These are phyloP conservation scores for Melampsora larici-populina DNA, from an alignment of 1,284 basidiomycete species.

Conservation along the genomic window DNA sequence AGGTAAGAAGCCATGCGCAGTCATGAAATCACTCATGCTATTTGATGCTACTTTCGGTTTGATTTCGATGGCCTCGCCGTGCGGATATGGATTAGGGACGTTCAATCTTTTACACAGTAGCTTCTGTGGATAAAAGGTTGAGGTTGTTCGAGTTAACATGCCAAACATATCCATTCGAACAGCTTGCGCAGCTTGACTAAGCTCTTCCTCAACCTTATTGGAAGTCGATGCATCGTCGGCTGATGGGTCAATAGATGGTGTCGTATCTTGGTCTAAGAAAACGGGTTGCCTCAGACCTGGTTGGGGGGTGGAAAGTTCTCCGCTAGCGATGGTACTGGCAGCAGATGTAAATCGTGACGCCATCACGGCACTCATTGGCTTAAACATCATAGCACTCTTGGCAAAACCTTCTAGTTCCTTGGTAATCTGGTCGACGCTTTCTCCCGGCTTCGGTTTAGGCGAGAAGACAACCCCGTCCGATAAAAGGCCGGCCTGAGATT, in stretches of 20 bases:
- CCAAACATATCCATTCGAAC: conserved; percentile 84
- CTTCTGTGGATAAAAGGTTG: conserved; percentile 71
- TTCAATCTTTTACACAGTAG: conserved; percentile 92
- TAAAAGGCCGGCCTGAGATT: conserved; percentile 62
- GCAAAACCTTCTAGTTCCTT: conserved; percentile 81
- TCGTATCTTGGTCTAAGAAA: conserved; percentile 58
- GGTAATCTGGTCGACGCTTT: conserved; percentile 67
- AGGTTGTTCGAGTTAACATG: conserved; percentile 69
- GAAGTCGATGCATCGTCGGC: conserved; percentile 45
- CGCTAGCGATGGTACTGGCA: conserved; percentile 61
- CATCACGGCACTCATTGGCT: conserved; percentile 87
- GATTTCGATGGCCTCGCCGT: conserved; percentile 52
- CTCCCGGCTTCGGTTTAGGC: conserved; percentile 49
- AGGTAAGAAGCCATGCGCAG: conserved; percentile 34
- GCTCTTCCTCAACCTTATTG: conserved; percentile 48
- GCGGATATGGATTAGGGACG: conserved; percentile 74
- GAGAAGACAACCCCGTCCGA: conserved; percentile 42
- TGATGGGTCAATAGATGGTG: conserved; percentile 48
- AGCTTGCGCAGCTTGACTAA: conserved; percentile 68
- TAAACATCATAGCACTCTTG: conserved; percentile 81
- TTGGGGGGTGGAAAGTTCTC: conserved; percentile 62
- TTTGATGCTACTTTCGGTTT: conserved; percentile 46
- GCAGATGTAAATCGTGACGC: conserved; percentile 83
- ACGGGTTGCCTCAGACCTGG: conserved; percentile 67
- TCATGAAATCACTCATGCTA: conserved; percentile 48